Evolutionary conservation across 352 stramenopile genomes (phyloP).

Genomic region (Phytophthora megakarya): DNA sequence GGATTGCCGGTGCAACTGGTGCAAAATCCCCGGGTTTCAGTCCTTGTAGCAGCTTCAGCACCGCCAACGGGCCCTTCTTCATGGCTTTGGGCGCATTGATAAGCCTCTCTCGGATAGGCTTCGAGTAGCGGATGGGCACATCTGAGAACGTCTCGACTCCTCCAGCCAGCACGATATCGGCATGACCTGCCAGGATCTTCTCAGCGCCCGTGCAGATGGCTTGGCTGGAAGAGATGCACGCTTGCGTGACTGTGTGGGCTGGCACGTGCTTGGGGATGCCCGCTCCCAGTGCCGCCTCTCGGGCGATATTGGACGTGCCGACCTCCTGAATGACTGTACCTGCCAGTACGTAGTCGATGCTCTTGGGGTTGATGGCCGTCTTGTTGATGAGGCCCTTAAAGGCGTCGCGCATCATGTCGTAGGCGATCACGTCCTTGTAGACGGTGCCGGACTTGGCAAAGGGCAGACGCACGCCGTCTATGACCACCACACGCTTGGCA

Average conservation of each 20-base stretch:
- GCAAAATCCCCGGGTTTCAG: slow-evolving; percentile 92
- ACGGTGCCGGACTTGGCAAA: slow-evolving; percentile 95
- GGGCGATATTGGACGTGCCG: slow-evolving; percentile 97
- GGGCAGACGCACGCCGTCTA: slow-evolving; percentile 94
- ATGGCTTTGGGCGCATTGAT: slow-evolving; percentile 92
- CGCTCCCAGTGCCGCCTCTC: slow-evolving; percentile 95
- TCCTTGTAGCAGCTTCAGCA: slow-evolving; percentile 93
- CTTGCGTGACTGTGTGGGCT: slow-evolving; percentile 95
- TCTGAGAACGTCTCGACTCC: slow-evolving; percentile 98
- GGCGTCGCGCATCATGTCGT: slow-evolving; percentile 96
- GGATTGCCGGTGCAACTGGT: slow-evolving; percentile 96
- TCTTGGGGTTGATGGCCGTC: slow-evolving; percentile 93
- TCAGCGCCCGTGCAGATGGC: slow-evolving; percentile 93
- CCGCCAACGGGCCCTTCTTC: slow-evolving; percentile 93
- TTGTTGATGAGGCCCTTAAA: slow-evolving; percentile 96
- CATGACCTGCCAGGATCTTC: slow-evolving; percentile 96
- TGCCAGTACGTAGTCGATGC: slow-evolving; percentile 96
- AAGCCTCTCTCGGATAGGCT: slow-evolving; percentile 83
- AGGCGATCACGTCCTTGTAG: slow-evolving; percentile 97
- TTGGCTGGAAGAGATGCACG: slow-evolving; percentile 97
- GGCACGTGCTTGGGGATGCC: slow-evolving; percentile 94
- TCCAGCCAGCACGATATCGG: slow-evolving; percentile 95
- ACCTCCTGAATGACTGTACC: slow-evolving; percentile 98
- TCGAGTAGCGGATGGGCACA: slow-evolving; percentile 96
- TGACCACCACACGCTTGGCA: slow-evolving; percentile 89